Evolutionary conservation across 2,329 filamentous ascomycete genomes (phyloP).

Genomic region (Aspergillus bombycis): DNA sequence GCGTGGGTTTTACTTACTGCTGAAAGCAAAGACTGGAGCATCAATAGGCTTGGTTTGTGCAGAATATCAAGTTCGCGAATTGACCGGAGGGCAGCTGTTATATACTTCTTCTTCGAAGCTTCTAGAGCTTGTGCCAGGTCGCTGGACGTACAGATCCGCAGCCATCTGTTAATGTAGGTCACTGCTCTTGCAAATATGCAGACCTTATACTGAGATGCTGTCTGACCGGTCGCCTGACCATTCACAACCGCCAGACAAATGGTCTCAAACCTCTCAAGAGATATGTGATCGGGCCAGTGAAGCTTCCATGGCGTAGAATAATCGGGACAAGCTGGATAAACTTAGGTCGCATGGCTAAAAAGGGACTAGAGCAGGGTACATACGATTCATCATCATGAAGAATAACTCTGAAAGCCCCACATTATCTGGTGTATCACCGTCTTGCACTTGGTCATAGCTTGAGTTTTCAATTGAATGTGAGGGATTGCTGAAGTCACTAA

Average conservation of each 20-base stretch:
- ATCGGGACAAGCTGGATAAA: background rate
- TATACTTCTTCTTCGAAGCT: background rate
- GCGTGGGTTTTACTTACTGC: background rate
- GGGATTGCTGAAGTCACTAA: conserved; percentile 1
- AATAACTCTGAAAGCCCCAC: background rate
- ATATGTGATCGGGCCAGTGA: background rate
- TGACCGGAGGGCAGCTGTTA: background rate
- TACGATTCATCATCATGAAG: conserved; percentile 1
- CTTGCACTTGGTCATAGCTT: background rate
- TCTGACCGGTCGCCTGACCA: background rate
- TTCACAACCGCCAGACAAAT: background rate
- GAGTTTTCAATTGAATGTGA: background rate
- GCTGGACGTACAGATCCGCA: background rate
- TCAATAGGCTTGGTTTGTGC: background rate
- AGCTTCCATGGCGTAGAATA: background rate
- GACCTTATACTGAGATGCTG: background rate
- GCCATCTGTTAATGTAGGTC: background rate
- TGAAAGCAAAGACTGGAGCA: background rate
- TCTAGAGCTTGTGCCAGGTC: background rate
- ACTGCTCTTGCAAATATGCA: background rate
- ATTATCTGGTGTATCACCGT: background rate
- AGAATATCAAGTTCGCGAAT: background rate
- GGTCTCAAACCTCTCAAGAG: background rate
- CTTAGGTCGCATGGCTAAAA: background rate
- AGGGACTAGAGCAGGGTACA: background rate